Conservation (phyloP, 2,329 filamentous ascomycete species). For the Pezicula carpinea region DNA sequence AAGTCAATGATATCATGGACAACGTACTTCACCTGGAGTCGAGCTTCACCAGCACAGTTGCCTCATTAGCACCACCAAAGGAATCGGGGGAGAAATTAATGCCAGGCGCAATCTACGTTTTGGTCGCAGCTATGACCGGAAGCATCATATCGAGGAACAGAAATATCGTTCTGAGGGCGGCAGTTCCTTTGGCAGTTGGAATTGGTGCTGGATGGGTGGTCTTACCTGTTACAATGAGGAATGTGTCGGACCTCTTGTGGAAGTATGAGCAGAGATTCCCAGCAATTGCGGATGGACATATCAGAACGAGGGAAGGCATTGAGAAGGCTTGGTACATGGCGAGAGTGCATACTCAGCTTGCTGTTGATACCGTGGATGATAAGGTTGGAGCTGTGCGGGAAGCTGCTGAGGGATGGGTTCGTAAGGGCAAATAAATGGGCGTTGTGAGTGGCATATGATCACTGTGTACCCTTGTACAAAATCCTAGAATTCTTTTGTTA, state of each 20-base stretch:
- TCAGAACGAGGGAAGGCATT: slow-evolving; percentile 64
- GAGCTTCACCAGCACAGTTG: slow-evolving; percentile 83
- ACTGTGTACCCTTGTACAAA: too few relatives aligned
- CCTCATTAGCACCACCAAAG: slow-evolving; percentile 79
- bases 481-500: too few relatives aligned
- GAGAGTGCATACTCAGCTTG: slow-evolving; percentile 67
- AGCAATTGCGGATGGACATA: slow-evolving; percentile 74
- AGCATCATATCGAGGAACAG: slow-evolving; percentile 87
- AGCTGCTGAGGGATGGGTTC: slow-evolving; percentile 82
- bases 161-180: slow-evolving; percentile 73
- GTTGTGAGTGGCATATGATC: too few relatives aligned
- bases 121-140: slow-evolving; percentile 92
- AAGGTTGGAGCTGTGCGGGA: slow-evolving; percentile 74
- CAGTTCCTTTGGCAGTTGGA: slow-evolving; percentile 74
- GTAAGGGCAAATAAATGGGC: slow-evolving; percentile 56
- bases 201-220: slow-evolving; percentile 79
- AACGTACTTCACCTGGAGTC: slow-evolving; percentile 80
- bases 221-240: slow-evolving; percentile 84
- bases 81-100: slow-evolving; percentile 85
- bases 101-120: slow-evolving; percentile 85
- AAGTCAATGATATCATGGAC: slow-evolving; percentile 78
- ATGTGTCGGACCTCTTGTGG: slow-evolving; percentile 83
- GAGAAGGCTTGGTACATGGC: slow-evolving; percentile 68
- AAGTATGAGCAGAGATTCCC: slow-evolving; percentile 89
- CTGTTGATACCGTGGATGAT: slow-evolving; percentile 69